phyloP scores from a whole-genome alignment of 345 rosid genomes.

The Lagerstroemia speciosa region DNA sequence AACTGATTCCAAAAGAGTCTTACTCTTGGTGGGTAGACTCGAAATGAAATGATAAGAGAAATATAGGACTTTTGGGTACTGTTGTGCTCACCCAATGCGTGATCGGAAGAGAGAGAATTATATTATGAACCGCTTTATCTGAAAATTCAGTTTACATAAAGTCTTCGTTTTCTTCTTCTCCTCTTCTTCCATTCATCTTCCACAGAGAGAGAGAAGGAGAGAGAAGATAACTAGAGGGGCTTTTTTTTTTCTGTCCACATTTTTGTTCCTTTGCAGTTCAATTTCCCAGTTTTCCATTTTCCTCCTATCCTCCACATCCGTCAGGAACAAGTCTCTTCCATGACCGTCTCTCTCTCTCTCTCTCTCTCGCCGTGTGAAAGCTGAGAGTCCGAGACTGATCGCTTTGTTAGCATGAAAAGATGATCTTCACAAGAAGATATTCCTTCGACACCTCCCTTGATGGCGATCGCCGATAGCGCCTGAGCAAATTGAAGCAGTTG shows the following conservation, averaged over 20 bases:
- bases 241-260: conserved; percentile 16
- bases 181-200: conserved; percentile 5
- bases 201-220: too few relatives aligned
- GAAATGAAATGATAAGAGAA: too few relatives aligned
- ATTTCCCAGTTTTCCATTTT: conserved; percentile 1
- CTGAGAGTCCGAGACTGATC: neutral
- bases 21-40: too few relatives aligned
- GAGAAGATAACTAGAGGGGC: too few relatives aligned
- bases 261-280: conserved; percentile 31
- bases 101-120: too few relatives aligned
- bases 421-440: conserved; percentile 20
- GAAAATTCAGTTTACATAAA: conserved; percentile 8
- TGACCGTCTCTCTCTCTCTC: conserved; percentile 14
- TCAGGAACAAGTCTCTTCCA: conserved; percentile 3
- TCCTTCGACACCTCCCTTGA: neutral
- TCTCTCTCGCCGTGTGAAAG: conserved; percentile 1
- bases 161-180: neutral
- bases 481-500: too few relatives aligned
- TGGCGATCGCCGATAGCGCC: too few relatives aligned
- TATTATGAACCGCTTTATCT: conserved; percentile 1
- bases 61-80: too few relatives aligned
- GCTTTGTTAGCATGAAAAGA: conserved; percentile 13
- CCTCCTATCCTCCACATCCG: neutral
- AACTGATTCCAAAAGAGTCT: too few relatives aligned
- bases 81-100: too few relatives aligned